These are phyloP conservation scores for Metschnikowia amazonensis DNA, from an alignment of 805 yeast species.

Conservation along the genomic window DNA sequence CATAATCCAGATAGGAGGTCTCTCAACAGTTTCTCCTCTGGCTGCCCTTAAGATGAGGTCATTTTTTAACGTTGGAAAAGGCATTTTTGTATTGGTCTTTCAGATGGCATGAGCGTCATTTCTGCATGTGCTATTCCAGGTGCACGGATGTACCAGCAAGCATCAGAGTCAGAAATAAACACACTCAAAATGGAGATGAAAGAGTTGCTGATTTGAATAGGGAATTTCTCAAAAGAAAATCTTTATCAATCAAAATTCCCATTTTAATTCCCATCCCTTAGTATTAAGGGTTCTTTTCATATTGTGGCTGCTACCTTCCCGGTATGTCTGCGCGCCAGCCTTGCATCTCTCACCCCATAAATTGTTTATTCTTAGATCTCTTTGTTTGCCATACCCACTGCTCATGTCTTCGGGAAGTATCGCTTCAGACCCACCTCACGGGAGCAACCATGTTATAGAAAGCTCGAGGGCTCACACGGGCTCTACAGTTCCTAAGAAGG, in stretches of 20 bases:
- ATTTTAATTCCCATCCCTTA: not conserved
- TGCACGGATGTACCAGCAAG: conserved; percentile 3
- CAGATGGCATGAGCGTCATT: not conserved
- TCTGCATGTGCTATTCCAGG: conserved; percentile 1
- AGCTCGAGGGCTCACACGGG: not conserved
- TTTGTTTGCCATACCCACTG: not conserved
- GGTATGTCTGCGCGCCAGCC: conserved; percentile 4
- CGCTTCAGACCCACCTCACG: conserved; percentile 3
- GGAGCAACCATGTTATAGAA: not conserved
- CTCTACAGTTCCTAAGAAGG: conserved; percentile 5
- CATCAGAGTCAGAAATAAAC: not conserved
- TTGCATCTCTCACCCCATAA: not conserved
- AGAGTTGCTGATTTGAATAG: not conserved
- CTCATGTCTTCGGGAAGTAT: conserved; percentile 4
- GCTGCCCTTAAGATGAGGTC: conserved; percentile 93
- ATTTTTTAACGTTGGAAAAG: conserved; percentile 79
- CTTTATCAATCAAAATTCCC: no score
- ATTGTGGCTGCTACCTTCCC: conserved; percentile 1
- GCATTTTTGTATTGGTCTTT: conserved; percentile 6
- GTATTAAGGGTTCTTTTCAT: not conserved
- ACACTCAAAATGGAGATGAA: not conserved
- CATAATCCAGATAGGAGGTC: conserved; percentile 99
- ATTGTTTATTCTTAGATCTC: not conserved
- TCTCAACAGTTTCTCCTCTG: conserved; percentile 80
- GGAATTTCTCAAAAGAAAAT: no score